Evolutionary conservation across 148 eudicot genomes (phyloP), one percentile per base, ranked within the genome.

Genomic region (Bassia scoparia): DNA sequence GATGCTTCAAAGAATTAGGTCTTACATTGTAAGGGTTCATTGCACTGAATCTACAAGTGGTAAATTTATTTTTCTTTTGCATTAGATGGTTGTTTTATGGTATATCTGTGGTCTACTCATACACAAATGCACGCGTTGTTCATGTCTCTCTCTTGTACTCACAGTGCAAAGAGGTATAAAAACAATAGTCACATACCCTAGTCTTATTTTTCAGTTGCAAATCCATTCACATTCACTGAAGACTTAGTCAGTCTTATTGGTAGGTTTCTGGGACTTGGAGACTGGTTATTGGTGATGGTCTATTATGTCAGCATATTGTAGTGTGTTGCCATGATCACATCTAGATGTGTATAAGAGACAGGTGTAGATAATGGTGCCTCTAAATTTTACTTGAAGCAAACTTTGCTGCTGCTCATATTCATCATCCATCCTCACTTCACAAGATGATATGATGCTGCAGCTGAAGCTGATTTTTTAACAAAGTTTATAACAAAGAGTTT

Each of bases 1-100:
- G 99, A 96, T 96, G 96, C 99, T 96, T 81, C 99, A 96, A 92
- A n/a, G n/a, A 96, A 96, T 96, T 94, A 96, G 85, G 87, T 92
- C 99, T 76, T 96, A n/a, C 97, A 96, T 90, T 88, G 97, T 96
- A 96, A n/a, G n/a, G 74, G 86, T 79, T 68, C 78, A 78, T 66
- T 77, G 74, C 72, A 61, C 76, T 77, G 61, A 69, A 72, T n/a
- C n/a, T 46, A 63, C 76, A 72, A 52, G 79, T 49, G 38, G n/a
- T n/a, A n/a, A 60, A 29, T 33, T 7, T 64, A n/a, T 73, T 68
- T 52, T 6, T 81, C 61, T 66, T 54, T 65, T 61, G 70, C 76
- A 34, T 63, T 56, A 15, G 62, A 33, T 62, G 53, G 48, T n/a
- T 63, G 5, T 55, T 38, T 67, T n/a, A 44, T 69, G 48, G 24